phyloP scores from a whole-genome alignment of 1,139 yeast species.

The Yarrowia galli region DNA sequence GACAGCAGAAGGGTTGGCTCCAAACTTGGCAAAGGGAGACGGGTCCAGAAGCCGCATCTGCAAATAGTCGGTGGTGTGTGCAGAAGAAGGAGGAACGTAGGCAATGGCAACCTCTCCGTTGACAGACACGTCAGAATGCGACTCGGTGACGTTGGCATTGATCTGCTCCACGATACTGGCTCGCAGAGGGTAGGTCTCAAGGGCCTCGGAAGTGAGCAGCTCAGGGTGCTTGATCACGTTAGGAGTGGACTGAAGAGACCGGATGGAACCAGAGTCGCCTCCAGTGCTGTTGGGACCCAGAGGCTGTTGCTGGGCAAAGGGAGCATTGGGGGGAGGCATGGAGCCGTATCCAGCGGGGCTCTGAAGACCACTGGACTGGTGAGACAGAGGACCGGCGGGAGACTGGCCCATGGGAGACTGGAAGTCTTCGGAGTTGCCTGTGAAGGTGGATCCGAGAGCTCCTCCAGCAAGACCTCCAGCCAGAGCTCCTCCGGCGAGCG shows the following conservation, averaged over 20 bases:
- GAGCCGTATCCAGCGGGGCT: constrained; percentile 12
- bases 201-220: constrained; percentile 60
- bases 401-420: constrained; percentile 18
- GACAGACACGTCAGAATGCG: constrained; percentile 65
- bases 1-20: constrained; percentile 45
- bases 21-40: constrained; percentile 40
- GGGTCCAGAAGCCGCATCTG: constrained; percentile 19
- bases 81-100: constrained; percentile 50
- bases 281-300: constrained; percentile 36
- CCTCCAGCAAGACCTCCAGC: constrained; percentile 35
- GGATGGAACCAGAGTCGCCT: constrained; percentile 44
- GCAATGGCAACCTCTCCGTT: constrained; percentile 84
- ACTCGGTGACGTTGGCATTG: constrained; percentile 75
- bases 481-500: constrained; percentile 10
- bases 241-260: constrained; percentile 43
- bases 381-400: constrained; percentile 12
- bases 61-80: constrained; percentile 9
- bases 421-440: constrained; percentile 35
- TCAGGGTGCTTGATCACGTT: constrained; percentile 60
- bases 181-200: constrained; percentile 53
- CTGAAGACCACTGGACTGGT: constrained; percentile 34
- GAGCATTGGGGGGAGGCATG: constrained; percentile 30
- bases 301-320: constrained; percentile 39
- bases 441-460: constrained; percentile 30
- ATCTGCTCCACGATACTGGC: constrained; percentile 83